A percentile compares a stretch with the other conserved stretches of the same genome.
These are phyloP conservation scores for Fomitopsis pinicola DNA, from an alignment of 1,284 basidiomycete genomes.

Conservation along the genomic window DNA sequence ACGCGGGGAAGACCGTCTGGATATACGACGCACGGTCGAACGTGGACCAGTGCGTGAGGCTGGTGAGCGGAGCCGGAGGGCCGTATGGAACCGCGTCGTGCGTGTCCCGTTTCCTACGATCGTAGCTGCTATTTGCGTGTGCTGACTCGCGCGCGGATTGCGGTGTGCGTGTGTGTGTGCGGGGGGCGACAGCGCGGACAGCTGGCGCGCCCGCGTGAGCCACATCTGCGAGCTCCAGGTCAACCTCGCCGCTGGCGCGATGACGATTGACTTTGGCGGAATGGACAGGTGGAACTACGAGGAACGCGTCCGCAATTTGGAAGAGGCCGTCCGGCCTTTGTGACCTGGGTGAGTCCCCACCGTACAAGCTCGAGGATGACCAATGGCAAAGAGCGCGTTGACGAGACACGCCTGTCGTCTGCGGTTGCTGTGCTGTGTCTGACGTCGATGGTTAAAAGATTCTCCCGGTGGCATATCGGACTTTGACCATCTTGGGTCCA, in stretches of 20 bases:
- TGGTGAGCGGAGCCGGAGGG: slow-evolving; percentile 51
- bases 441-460: neutral
- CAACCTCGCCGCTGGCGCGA: slow-evolving; percentile 53
- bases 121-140: slow-evolving; percentile 2
- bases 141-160: neutral
- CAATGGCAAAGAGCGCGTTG: neutral
- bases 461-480: neutral
- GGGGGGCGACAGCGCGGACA: slow-evolving; percentile 55
- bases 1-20: slow-evolving; percentile 65
- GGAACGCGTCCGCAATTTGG: slow-evolving; percentile 59
- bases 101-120: slow-evolving; percentile 25
- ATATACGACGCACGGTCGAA: slow-evolving; percentile 69
- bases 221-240: slow-evolving; percentile 73
- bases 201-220: slow-evolving; percentile 67
- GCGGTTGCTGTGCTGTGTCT: slow-evolving; percentile 1
- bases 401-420: neutral
- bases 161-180: neutral
- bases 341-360: neutral
- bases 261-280: slow-evolving; percentile 74
- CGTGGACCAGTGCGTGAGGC: slow-evolving; percentile 55
- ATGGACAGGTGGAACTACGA: slow-evolving; percentile 65
- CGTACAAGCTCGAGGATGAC: neutral
- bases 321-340: slow-evolving; percentile 34
- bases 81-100: slow-evolving; percentile 74
- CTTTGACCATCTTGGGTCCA: neutral